Percentiles rank a stretch among this genome's conserved stretches.
phyloP scores from a whole-genome alignment of 108 stramenopile species.

The Nannochloropsis granulata region DNA sequence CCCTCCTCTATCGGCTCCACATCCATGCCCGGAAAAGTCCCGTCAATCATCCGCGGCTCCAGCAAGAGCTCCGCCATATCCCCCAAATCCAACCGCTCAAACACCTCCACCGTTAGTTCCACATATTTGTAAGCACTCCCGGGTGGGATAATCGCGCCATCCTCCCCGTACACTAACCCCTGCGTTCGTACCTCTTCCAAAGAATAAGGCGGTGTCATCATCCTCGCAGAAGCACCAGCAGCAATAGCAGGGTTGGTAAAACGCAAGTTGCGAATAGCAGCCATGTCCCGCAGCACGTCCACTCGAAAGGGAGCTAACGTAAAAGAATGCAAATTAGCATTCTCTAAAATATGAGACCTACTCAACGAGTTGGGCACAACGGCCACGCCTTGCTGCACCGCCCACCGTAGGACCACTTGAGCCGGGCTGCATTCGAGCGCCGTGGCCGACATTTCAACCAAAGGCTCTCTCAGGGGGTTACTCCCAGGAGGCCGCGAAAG shows the following conservation, averaged over 20 bases:
- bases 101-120: not conserved
- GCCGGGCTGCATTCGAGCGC: not conserved
- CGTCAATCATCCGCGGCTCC: not conserved
- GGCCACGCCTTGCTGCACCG: not conserved
- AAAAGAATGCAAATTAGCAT: not conserved
- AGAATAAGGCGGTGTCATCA: not conserved
- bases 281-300: not conserved
- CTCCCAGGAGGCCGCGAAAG: not conserved
- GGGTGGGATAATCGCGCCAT: not conserved
- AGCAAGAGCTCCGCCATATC: not conserved
- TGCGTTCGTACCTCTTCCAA: not conserved
- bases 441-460: not conserved
- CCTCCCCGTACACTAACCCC: not conserved
- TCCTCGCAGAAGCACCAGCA: not conserved
- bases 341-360: not conserved
- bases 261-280: not conserved
- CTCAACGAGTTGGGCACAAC: not conserved
- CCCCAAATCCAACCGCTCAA: not conserved
- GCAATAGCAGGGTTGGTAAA: not conserved
- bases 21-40: not conserved
- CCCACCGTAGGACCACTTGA: not conserved
- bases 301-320: not conserved
- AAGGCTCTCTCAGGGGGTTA: not conserved
- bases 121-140: not conserved
- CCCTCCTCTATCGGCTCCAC: not conserved